A percentile compares a stretch with the other conserved stretches of the same genome.
Evolutionary conservation across 805 yeast species (phyloP).

Genomic region (Saturnispora zaruensis): DNA sequence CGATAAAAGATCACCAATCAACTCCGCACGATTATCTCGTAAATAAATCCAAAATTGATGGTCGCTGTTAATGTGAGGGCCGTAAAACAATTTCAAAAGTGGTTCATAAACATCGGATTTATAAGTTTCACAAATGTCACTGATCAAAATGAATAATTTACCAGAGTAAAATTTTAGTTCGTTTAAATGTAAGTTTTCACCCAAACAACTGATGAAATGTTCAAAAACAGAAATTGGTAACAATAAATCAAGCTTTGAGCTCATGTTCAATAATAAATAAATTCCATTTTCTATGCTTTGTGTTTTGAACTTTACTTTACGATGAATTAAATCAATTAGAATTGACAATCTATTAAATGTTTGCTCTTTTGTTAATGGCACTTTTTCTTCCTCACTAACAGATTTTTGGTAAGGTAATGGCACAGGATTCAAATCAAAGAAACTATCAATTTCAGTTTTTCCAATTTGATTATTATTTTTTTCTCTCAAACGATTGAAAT

Average conservation of each 20-base stretch:
- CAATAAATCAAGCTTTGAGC: not conserved
- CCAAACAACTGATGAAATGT: constrained; percentile 1
- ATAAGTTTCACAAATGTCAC: not conserved
- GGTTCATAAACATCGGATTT: not conserved
- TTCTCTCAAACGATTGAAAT: not conserved
- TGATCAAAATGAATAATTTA: not conserved
- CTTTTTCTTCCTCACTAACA: not conserved
- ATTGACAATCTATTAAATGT: constrained; percentile 14
- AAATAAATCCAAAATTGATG: constrained; percentile 7
- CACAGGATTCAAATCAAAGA: constrained; percentile 5
- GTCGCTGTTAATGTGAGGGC: constrained; percentile 5
- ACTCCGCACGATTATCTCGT: constrained; percentile 1
- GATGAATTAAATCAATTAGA: constrained; percentile 10
- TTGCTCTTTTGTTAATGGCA: constrained; percentile 1
- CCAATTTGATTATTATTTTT: not conserved
- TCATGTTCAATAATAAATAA: not conserved
- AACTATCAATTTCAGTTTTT: constrained; percentile 3
- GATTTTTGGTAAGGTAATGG: constrained; percentile 10
- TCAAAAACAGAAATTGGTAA: not conserved
- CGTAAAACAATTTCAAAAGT: constrained; percentile 1
- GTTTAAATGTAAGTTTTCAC: not conserved
- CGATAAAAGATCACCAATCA: not conserved
- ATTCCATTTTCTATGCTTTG: constrained; percentile 1
- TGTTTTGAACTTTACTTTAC: not conserved
- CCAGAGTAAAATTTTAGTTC: constrained; percentile 3